Conservation (phyloP, 805 yeast genomes). For the Schwanniomyces vanrijiae region DNA sequence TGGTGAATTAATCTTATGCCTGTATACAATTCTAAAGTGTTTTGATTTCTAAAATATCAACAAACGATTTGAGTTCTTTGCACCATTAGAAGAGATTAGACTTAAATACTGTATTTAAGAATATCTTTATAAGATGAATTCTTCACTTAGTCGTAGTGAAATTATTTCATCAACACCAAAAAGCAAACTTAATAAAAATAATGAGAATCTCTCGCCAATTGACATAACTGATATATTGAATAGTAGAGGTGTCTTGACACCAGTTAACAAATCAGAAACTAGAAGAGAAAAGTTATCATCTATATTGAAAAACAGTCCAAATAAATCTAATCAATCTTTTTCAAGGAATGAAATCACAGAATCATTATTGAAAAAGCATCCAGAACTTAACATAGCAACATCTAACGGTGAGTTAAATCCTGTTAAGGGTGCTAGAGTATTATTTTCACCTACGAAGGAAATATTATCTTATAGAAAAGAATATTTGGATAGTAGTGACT, state of each 20-base stretch:
- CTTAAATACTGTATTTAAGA: background rate
- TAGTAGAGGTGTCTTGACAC: slow-evolving; percentile 4
- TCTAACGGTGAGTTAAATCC: slow-evolving; percentile 27
- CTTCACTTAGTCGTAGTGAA: background rate
- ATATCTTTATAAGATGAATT: background rate
- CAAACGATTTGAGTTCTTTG: background rate
- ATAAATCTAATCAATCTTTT: slow-evolving; percentile 2
- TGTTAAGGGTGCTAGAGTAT: slow-evolving; percentile 28
- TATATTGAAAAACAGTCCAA: slow-evolving; percentile 9
- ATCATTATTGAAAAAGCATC: slow-evolving; percentile 14
- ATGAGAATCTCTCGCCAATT: slow-evolving; percentile 10
- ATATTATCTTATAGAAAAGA: slow-evolving; percentile 15
- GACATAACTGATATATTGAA: slow-evolving; percentile 7
- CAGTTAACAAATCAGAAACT: slow-evolving; percentile 5
- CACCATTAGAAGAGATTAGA: background rate
- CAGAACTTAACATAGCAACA: slow-evolving; percentile 17
- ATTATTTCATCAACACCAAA: slow-evolving; percentile 9
- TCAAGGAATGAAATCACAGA: slow-evolving; percentile 7
- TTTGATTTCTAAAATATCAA: background rate
- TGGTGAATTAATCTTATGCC: background rate
- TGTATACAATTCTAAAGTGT: background rate
- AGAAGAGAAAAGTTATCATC: slow-evolving; percentile 5
- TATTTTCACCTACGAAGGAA: slow-evolving; percentile 36
- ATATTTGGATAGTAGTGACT: slow-evolving; percentile 11
- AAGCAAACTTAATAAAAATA: background rate